Base-by-base conservation (phyloP, 805 yeast species). In the Pichia nakasei region DNA sequence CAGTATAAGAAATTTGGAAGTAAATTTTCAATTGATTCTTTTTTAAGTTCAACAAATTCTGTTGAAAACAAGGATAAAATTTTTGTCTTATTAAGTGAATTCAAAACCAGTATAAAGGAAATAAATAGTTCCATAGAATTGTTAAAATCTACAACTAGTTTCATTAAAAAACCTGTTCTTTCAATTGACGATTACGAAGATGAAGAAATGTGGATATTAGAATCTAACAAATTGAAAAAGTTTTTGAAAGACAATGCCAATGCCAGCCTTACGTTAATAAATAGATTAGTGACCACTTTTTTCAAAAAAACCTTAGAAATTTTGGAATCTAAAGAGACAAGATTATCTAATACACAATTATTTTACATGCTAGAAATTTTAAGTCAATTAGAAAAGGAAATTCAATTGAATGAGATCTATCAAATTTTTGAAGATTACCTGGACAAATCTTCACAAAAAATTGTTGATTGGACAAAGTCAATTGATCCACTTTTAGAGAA, bases 111-210 rank as follows among this genome's bases (percentile, higher is more conserved):
- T 6, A 46, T 57, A 9, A 44, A 44, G 44, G 37, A 51, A 43
- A 33, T 48, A 50, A 33, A 51, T n/a, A 13, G 41, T 3, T 53
- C 65, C 2, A 38, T 60, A 6, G 54, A 47, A 18, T 47, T 51
- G 4, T 33, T 63, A 8, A 43, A 49, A 3, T 47, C 45, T 9
- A 44, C 59, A 19, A 46, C 59, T 3, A 35, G 31, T 2, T 43
- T 49, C 3, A 37, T 64, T 32, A 40, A 40, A 2, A 61, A 58
- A 38, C 68, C 65, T 20, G 48, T 60, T 2, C 44, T 65, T 34
- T 58, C 67, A n/a, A 55, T 64, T 37, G 69, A 65, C 48, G 68
- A 64, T 41, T 46, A 49, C 31, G 68, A 64, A 36, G 54, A 64
- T 45, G 61, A 59, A 19, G 53, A 45, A 17, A 61, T 58, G 39